Evolutionary conservation across 805 yeast genomes (phyloP).

Genomic region (Nakazawaea populi): DNA sequence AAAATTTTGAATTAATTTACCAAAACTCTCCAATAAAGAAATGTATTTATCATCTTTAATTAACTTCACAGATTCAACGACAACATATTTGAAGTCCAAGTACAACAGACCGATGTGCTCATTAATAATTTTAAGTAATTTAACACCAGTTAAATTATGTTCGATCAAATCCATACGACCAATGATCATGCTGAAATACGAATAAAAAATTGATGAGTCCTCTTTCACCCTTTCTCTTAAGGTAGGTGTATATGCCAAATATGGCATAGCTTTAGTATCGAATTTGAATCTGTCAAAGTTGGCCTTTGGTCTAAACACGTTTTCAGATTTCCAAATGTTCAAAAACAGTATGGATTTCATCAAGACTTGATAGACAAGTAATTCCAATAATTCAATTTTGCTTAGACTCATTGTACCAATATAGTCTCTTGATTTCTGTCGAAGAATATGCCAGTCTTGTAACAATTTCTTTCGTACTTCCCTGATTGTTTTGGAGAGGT

Average conservation of each 20-base stretch:
- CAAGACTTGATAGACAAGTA: conserved; percentile 61
- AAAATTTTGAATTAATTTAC: background rate
- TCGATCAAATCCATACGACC: conserved; percentile 80
- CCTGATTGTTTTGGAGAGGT: conserved; percentile 53
- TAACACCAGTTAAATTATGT: conserved; percentile 66
- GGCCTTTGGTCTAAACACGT: conserved; percentile 20
- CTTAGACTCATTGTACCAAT: conserved; percentile 54
- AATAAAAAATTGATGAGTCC: conserved; percentile 47
- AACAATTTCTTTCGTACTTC: conserved; percentile 61
- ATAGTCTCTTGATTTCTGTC: conserved; percentile 71
- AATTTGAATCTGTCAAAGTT: conserved; percentile 4
- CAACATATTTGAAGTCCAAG: conserved; percentile 36
- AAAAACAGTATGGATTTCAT: conserved; percentile 60
- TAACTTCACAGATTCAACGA: background rate
- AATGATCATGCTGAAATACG: conserved; percentile 59
- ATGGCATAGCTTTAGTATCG: conserved; percentile 32
- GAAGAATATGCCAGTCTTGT: conserved; percentile 76
- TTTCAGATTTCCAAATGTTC: conserved; percentile 66
- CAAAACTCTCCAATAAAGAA: background rate
- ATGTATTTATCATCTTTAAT: background rate
- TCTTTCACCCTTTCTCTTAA: conserved; percentile 62
- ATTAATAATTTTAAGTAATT: conserved; percentile 55
- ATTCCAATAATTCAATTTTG: conserved; percentile 56
- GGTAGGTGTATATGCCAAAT: conserved; percentile 48
- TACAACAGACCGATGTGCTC: conserved; percentile 64